Percentiles rank a stretch among this genome's conserved stretches.
Conservation (phyloP, 768 basidiomycete species). For the Mycena capillaripes region DNA sequence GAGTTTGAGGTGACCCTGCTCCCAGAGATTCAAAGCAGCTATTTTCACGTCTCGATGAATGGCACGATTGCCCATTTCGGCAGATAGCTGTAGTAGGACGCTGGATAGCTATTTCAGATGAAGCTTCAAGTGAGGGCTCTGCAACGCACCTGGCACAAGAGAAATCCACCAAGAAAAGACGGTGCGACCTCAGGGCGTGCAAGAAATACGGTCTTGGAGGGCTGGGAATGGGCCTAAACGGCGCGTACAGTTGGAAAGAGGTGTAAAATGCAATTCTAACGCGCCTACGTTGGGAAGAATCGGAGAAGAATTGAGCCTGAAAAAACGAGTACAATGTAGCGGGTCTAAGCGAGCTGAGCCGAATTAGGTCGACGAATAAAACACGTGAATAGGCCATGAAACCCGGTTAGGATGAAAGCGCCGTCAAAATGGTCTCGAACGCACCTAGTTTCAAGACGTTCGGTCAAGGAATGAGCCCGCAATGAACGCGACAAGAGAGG, state of each 20-base stretch:
- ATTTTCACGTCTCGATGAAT: too few species aligned
- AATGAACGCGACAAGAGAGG: conserved; percentile 3
- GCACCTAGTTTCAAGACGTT: neutral
- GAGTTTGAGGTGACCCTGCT: conserved; percentile 35
- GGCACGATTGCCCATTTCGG: too few species aligned
- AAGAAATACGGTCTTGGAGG: neutral
- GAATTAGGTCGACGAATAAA: neutral
- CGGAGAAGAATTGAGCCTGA: neutral
- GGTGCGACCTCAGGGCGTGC: neutral
- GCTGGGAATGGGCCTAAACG: neutral
- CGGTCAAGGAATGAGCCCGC: neutral
- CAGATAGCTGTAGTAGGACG: too few species aligned
- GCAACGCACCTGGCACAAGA: too few species aligned
- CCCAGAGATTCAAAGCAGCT: conserved; percentile 35
- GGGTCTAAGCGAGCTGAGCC: neutral
- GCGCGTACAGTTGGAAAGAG: neutral
- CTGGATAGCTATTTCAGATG: too few species aligned
- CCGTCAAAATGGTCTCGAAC: neutral
- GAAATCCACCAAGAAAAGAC: neutral
- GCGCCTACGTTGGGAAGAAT: neutral
- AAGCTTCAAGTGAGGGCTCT: too few species aligned
- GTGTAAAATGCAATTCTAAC: neutral
- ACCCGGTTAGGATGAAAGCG: neutral
- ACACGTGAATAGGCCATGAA: neutral
- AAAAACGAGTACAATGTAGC: neutral